Evolutionary conservation across 2,329 filamentous ascomycete genomes (phyloP), one percentile per base, ranked within the genome.

Genomic region (Xylariaceae sp.): DNA sequence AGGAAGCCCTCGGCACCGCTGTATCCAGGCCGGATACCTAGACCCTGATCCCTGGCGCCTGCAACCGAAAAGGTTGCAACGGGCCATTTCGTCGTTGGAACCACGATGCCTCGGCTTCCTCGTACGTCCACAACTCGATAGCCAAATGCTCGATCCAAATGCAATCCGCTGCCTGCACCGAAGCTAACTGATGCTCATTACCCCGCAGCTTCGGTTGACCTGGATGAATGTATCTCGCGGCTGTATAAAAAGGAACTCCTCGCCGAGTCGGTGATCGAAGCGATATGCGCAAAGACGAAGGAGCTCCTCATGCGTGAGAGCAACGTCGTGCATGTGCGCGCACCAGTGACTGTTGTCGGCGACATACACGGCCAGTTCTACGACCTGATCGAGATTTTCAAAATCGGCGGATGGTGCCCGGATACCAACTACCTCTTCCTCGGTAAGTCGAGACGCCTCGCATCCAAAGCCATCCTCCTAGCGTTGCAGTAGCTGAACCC

Each of bases 341-440:
- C 94, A 30, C 94, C 94, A 1, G 90, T 99, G 55, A 99, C 94
- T 15, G 94, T 99, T 9, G 94, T 99, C 37, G 94, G 94, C 62
- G 94, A 99, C 71, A 99, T 99, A 63, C 94, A 99, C 72, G 94
- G 94, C 55, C 94, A 99, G 73, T 99, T 99, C 76, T 97, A 92
- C 73, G 94, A 99, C 72, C 84, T 99, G 75, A 94, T 99, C 62
- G 94, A 99, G 79, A 97, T 99, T 63, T 99, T 99, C 76, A 91
- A 91, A 73, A 99, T 99, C 66, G 94, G 94, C 55, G 94, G 94
- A 53, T 95, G 88, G 73, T 97, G 92, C 74, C 94, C 94, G 16
- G 91, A 99, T 71, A 99, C 94, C 47, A 99, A 99, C 70, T 99
- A 99, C 71, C 80, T 99, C 47, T 99, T 99, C 70, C 83, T 99